phyloP scores from a whole-genome alignment of 2,329 filamentous ascomycete genomes.

The Amauroascus verrucosus region DNA sequence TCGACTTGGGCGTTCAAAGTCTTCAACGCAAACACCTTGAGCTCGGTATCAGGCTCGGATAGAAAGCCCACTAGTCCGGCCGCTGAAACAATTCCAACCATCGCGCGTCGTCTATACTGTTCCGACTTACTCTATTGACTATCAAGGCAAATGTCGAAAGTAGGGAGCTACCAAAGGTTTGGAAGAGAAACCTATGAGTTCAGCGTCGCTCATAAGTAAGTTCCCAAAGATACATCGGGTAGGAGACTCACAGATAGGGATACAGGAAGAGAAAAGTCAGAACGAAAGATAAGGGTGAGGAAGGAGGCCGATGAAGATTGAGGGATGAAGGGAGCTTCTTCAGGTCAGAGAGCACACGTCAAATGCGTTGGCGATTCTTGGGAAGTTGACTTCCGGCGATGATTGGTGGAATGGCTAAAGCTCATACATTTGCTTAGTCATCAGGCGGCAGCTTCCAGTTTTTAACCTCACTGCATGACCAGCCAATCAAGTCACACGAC shows the following conservation, averaged over 20 bases:
- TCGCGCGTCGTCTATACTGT: conserved; percentile 35
- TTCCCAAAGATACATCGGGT: not conserved
- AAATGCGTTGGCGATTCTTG: conserved; percentile 8
- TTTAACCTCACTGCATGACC: conserved; percentile 1
- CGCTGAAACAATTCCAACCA: conserved; percentile 90
- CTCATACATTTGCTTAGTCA: conserved; percentile 5
- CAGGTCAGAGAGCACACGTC: conserved; percentile 2
- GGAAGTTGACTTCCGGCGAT: not conserved
- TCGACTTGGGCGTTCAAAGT: conserved; percentile 95
- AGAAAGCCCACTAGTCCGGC: conserved; percentile 92
- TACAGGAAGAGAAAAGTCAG: conserved; percentile 1
- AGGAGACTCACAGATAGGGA: conserved; percentile 3
- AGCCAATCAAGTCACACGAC: conserved; percentile 7
- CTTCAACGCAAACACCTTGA: conserved; percentile 90
- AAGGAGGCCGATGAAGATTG: not conserved
- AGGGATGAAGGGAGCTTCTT: conserved; percentile 5
- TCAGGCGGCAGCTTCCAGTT: not conserved
- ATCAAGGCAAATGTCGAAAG: not conserved
- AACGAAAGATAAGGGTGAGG: not conserved
- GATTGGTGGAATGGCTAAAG: not conserved
- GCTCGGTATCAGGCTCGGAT: conserved; percentile 83
- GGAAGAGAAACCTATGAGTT: not conserved
- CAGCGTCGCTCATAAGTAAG: not conserved
- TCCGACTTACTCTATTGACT: conserved; percentile 1
- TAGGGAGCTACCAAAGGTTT: not conserved